Evolutionary conservation across 1,284 basidiomycete species (phyloP), one percentile per base, ranked within the genome.

Genomic region (Peniophora sp.): DNA sequence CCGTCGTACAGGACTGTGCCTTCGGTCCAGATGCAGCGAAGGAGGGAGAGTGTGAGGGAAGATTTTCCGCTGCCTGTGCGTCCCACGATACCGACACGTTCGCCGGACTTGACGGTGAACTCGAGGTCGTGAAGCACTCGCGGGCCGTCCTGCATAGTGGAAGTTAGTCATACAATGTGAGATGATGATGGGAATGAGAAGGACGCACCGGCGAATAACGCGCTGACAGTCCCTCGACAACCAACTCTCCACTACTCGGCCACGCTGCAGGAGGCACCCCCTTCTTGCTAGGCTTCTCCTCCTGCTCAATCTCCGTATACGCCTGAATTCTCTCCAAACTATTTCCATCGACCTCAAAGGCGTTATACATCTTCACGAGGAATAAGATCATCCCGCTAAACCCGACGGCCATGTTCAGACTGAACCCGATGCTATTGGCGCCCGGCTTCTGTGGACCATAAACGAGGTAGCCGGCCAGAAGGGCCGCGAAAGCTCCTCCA

Each of bases 11-110:
- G 61, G 3, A 74, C 72, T 3, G 61, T 63, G 10, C 79, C 79
- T 34, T 71, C 69, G 0, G 70, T 73, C 17, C 66, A 64, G 47
- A 75, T 68, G 61, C 75, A 71, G 2, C 71, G 66, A 3, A 70
- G 57, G 1, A 71, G 58, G 0, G 68, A 66, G 23, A 72, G 55
- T 3, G 67, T 67, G 42, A 76, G 55, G 3, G 72, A 76, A 42
- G 76, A 78, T 69, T 90, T 89, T 47, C 86, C 86, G 55, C 79
- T 83, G 14, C 87, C 88, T 0, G 87, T 89, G 34, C 87, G 72
- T 18, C 87, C 86, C n/a, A 85, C 81, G 52, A 78, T 69, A 23
- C 77, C 76, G 18, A 81, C 65, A 37, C 74, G 71, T 56, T 79
- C 72, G 1, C 79, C 78, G 18, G 71, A 67, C 44, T 68, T 67